Conservation (phyloP, 306 rosid genomes). For the Aeschynomene evenia region DNA sequence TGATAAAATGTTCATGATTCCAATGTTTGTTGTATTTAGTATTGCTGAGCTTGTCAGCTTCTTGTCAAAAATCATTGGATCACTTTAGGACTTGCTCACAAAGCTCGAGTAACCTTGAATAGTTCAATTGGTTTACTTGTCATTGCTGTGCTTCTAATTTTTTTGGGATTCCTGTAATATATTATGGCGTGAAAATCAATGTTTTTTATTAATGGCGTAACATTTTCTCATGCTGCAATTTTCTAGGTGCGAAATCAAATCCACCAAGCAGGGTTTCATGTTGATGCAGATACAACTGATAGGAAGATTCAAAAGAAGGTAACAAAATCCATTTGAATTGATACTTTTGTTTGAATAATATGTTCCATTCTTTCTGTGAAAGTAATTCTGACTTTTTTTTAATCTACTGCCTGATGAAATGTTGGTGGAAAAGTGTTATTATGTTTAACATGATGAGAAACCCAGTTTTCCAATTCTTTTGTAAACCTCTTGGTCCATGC, state of each 20-base stretch:
- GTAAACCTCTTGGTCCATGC: neutral
- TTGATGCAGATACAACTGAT: slow-evolving; percentile 82
- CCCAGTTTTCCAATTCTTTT: neutral
- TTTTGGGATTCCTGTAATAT: slow-evolving; percentile 3
- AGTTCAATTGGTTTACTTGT: slow-evolving; percentile 13
- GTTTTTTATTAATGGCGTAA: neutral
- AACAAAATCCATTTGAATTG: neutral
- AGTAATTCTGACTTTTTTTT: slow-evolving; percentile 3
- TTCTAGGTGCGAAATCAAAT: slow-evolving; percentile 72
- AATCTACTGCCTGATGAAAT: slow-evolving; percentile 8
- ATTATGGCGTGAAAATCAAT: slow-evolving; percentile 2
- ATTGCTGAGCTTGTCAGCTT: slow-evolving; percentile 5
- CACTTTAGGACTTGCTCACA: neutral
- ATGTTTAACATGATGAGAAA: neutral
- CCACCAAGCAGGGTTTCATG: slow-evolving; percentile 69
- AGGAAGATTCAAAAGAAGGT: slow-evolving; percentile 96
- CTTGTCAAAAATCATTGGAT: slow-evolving; percentile 6
- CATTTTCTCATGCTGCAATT: slow-evolving; percentile 21
- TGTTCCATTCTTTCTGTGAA: neutral
- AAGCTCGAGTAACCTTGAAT: neutral
- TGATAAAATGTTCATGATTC: neutral
- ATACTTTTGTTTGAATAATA: neutral
- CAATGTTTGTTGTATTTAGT: neutral
- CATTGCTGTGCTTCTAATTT: neutral
- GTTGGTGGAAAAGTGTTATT: neutral